Evolutionary conservation across 2,329 filamentous ascomycete genomes (phyloP).

Genomic region (Bertia moriformis): DNA sequence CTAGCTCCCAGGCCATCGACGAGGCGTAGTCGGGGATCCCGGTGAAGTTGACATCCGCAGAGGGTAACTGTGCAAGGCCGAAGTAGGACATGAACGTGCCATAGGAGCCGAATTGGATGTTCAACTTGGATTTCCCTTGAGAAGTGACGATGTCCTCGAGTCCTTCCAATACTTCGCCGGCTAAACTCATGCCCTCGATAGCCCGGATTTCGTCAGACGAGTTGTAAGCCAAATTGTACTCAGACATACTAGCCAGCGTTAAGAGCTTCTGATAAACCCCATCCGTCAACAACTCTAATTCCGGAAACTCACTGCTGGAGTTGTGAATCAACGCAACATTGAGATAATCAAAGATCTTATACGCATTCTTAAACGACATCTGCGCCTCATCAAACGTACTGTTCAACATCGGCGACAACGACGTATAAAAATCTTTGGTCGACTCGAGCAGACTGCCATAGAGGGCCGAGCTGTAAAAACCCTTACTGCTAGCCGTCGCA

Average conservation of each 20-base stretch:
- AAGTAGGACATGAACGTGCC: constrained; percentile 50
- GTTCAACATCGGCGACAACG: constrained; percentile 37
- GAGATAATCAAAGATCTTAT: constrained; percentile 46
- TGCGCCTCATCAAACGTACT: constrained; percentile 27
- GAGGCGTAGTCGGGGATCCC: constrained; percentile 75
- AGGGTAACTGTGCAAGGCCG: constrained; percentile 35
- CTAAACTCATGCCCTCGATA: constrained; percentile 40
- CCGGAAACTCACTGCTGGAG: constrained; percentile 31
- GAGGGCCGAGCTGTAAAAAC: constrained; percentile 31
- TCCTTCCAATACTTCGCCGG: constrained; percentile 34
- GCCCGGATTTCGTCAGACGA: constrained; percentile 49
- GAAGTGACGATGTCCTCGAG: constrained; percentile 34
- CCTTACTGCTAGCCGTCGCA: constrained; percentile 36
- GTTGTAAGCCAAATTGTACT: constrained; percentile 76
- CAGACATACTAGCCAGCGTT: constrained; percentile 63
- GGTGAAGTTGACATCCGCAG: constrained; percentile 46
- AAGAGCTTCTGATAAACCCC: constrained; percentile 47
- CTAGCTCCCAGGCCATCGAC: constrained; percentile 64
- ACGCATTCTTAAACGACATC: constrained; percentile 43
- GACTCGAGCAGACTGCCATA: constrained; percentile 26
- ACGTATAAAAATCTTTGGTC: constrained; percentile 45
- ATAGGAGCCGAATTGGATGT: constrained; percentile 46
- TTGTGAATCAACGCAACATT: constrained; percentile 49
- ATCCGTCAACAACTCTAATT: constrained; percentile 40
- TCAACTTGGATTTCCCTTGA: constrained; percentile 22